Percentiles rank a stretch among this genome's conserved stretches.
Conservation (phyloP, 768 basidiomycete genomes). For the Agaricus bisporus region DNA sequence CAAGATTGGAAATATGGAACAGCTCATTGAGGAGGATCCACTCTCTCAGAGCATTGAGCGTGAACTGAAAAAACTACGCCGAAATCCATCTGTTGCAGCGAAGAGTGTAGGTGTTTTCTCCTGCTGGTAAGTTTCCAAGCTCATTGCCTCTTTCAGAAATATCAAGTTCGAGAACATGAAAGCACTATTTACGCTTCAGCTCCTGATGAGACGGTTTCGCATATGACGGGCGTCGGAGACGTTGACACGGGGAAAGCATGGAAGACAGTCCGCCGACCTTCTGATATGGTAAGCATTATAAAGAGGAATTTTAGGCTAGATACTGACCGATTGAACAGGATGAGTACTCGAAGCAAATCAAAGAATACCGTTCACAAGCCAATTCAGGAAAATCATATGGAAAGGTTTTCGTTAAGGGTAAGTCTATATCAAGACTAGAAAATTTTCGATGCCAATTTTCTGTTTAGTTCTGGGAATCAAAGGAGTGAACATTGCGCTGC, state of each 20-base stretch:
- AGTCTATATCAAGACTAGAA: slow-evolving; percentile 11
- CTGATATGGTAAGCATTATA: slow-evolving; percentile 74
- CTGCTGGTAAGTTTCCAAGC: slow-evolving; percentile 5
- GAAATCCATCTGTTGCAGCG: slow-evolving; percentile 25
- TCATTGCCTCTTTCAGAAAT: slow-evolving; percentile 43
- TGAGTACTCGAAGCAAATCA: slow-evolving; percentile 89
- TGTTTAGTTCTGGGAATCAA: slow-evolving; percentile 68
- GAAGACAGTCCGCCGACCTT: slow-evolving; percentile 82
- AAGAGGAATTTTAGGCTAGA: slow-evolving; percentile 7
- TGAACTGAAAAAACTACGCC: slow-evolving; percentile 61
- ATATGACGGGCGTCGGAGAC: slow-evolving; percentile 72
- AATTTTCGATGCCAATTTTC: neutral
- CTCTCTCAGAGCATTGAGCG: slow-evolving; percentile 68
- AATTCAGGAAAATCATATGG: slow-evolving; percentile 78
- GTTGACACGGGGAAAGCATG: slow-evolving; percentile 79
- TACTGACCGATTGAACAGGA: slow-evolving; percentile 45
- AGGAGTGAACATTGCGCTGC: slow-evolving; percentile 71
- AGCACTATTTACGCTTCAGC: slow-evolving; percentile 78
- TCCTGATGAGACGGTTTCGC: slow-evolving; percentile 69
- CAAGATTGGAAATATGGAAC: slow-evolving; percentile 28
- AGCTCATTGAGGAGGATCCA: slow-evolving; percentile 37
- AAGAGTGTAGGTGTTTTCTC: slow-evolving; percentile 33
- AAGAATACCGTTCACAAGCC: slow-evolving; percentile 71
- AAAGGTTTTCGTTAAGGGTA: slow-evolving; percentile 93
- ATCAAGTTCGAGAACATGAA: slow-evolving; percentile 75